These are phyloP conservation scores for Flaveria trinervia DNA, from an alignment of 129 eudicot species.

Conservation along the genomic window DNA sequence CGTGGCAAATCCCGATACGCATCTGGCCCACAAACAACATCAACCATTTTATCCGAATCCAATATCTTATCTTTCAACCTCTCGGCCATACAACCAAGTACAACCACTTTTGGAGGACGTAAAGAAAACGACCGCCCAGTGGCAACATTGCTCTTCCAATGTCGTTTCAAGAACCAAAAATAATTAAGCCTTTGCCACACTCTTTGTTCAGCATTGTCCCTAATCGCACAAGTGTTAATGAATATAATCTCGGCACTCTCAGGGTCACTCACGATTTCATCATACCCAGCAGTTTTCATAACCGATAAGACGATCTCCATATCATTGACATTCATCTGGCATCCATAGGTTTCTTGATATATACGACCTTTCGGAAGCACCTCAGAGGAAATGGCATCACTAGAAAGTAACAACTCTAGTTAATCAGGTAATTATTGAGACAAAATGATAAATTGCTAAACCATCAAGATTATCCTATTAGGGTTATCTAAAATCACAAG, in stretches of 20 bases:
- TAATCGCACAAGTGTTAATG: constrained; percentile 92
- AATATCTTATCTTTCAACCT: constrained; percentile 91
- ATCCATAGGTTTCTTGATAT: constrained; percentile 98
- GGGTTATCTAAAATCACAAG: background rate
- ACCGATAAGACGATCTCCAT: constrained; percentile 96
- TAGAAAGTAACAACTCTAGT: constrained; percentile 20
- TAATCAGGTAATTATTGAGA: background rate
- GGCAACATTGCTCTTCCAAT: constrained; percentile 88
- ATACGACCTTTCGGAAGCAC: constrained; percentile 80
- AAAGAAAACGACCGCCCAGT: constrained; percentile 74
- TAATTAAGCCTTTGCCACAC: constrained; percentile 98
- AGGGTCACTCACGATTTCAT: constrained; percentile 70
- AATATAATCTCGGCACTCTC: constrained; percentile 97
- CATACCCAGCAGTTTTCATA: constrained; percentile 94
- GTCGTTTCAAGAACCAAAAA: constrained; percentile 94
- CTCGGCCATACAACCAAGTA: constrained; percentile 99
- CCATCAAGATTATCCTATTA: background rate
- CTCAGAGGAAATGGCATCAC: constrained; percentile 45
- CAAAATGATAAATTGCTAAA: background rate
- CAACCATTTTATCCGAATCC: constrained; percentile 98
- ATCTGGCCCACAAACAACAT: constrained; percentile 99
- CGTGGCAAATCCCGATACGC: constrained; percentile 97
- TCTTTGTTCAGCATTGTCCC: constrained; percentile 95
- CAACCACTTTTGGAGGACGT: constrained; percentile 97
- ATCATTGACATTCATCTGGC: constrained; percentile 98